These are phyloP conservation scores for Pythium sp. DNA, from an alignment of 352 stramenopile genomes.

Conservation along the genomic window DNA sequence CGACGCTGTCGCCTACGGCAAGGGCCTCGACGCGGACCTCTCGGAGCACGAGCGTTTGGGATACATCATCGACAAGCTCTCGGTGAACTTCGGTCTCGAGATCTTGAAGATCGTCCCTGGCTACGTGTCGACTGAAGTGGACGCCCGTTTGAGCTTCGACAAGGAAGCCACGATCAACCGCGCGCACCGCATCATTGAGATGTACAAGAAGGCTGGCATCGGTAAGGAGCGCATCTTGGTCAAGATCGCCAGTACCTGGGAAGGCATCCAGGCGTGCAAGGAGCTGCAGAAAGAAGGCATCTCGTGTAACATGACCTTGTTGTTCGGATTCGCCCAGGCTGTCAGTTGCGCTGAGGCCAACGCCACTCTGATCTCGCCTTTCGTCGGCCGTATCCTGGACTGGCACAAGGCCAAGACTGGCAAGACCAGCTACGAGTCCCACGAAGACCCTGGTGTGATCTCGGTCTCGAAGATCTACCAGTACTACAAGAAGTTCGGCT, in stretches of 20 bases:
- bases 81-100: conserved; percentile 97
- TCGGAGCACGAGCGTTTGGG: conserved; percentile 86
- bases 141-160: conserved; percentile 97
- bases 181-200: conserved; percentile 93
- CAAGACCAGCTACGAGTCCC: conserved; percentile 90
- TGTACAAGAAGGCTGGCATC: conserved; percentile 97
- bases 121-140: conserved; percentile 98
- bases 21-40: conserved; percentile 56
- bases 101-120: conserved; percentile 97
- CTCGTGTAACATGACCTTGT: conserved; percentile 98
- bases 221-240: conserved; percentile 96
- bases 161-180: conserved; percentile 91
- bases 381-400: conserved; percentile 96
- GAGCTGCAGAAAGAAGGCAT: conserved; percentile 97
- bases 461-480: conserved; percentile 97
- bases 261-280: conserved; percentile 96
- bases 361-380: conserved; percentile 96
- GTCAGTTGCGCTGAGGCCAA: conserved; percentile 93
- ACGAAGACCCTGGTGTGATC: conserved; percentile 97
- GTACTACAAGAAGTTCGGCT: conserved; percentile 98
- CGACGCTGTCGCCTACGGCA: conserved; percentile 93
- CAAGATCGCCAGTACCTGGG: conserved; percentile 98
- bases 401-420: conserved; percentile 95
- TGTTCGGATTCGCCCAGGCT: conserved; percentile 98
- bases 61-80: conserved; percentile 97